Conservation (phyloP, 179 eudicot genomes). For the Beta lomatogona region DNA sequence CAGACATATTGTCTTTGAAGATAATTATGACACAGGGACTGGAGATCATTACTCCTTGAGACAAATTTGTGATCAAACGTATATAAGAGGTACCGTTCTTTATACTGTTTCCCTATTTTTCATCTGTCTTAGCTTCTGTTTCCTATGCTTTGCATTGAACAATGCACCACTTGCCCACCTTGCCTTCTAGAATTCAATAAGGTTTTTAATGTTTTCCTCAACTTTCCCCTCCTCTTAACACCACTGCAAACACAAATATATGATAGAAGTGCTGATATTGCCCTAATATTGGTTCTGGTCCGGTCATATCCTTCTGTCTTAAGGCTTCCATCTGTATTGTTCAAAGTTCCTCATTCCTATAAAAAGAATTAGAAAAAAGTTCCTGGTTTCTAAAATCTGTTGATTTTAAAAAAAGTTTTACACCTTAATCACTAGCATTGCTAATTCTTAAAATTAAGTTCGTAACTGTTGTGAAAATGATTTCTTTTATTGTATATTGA, state of each 20-base stretch:
- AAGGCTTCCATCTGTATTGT: not conserved
- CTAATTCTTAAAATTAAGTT: not conserved
- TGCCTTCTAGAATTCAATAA: not conserved
- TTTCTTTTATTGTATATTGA: no score
- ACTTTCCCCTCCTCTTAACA: not conserved
- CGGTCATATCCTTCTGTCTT: not conserved
- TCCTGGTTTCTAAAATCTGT: not conserved
- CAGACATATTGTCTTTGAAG: conserved; percentile 91
- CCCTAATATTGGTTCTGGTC: not conserved
- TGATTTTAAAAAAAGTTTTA: not conserved
- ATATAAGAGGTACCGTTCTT: conserved; percentile 69
- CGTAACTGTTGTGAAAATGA: no score
- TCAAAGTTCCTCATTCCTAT: not conserved
- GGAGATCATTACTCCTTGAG: conserved; percentile 98
- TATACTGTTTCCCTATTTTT: not conserved
- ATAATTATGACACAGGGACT: conserved; percentile 97
- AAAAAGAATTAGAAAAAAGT: no score
- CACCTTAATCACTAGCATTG: not conserved
- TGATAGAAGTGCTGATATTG: not conserved
- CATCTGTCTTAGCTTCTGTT: not conserved
- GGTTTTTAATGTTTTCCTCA: not conserved
- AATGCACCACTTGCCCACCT: not conserved
- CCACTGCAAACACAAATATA: not conserved
- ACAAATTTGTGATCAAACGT: conserved; percentile 95
- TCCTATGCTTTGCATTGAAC: not conserved